Conservation (phyloP, 371 early-diverging fungal genomes). For the Nematocida sp. region DNA sequence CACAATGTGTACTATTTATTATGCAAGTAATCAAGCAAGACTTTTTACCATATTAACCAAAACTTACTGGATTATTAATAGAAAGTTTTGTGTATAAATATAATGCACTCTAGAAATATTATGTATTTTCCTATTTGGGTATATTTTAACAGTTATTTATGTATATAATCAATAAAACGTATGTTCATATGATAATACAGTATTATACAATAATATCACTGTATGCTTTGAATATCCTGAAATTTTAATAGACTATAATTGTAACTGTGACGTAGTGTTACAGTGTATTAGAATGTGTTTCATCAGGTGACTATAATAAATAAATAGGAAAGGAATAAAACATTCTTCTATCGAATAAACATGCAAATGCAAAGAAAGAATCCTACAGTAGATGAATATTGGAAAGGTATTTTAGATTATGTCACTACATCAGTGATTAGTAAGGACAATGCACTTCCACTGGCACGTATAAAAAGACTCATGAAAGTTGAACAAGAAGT, state of each 20-base stretch:
- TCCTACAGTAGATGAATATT: conserved; percentile 47
- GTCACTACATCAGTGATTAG: conserved; percentile 12
- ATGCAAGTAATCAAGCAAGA: too few species aligned
- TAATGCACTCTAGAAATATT: too few species aligned
- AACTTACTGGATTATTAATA: too few species aligned
- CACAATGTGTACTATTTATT: too few species aligned
- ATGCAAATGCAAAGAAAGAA: conserved; percentile 49
- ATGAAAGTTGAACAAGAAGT: conserved; percentile 98
- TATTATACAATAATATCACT: neutral
- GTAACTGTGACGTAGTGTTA: neutral
- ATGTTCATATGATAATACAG: too few species aligned
- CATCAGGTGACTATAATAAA: conserved; percentile 14
- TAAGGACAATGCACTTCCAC: conserved; percentile 83
- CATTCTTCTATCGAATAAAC: neutral
- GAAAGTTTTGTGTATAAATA: too few species aligned
- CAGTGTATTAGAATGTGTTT: conserved; percentile 5
- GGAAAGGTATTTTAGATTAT: conserved; percentile 40
- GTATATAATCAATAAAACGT: too few species aligned
- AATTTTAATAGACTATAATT: neutral
- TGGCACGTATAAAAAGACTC: conserved; percentile 97
- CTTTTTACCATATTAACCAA: too few species aligned
- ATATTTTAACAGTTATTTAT: too few species aligned
- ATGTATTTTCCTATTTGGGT: too few species aligned
- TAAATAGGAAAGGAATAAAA: conserved; percentile 13
- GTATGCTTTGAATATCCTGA: neutral